Evolutionary conservation across 371 early-diverging fungal genomes (phyloP).

Genomic region (Mucor ambiguus): DNA sequence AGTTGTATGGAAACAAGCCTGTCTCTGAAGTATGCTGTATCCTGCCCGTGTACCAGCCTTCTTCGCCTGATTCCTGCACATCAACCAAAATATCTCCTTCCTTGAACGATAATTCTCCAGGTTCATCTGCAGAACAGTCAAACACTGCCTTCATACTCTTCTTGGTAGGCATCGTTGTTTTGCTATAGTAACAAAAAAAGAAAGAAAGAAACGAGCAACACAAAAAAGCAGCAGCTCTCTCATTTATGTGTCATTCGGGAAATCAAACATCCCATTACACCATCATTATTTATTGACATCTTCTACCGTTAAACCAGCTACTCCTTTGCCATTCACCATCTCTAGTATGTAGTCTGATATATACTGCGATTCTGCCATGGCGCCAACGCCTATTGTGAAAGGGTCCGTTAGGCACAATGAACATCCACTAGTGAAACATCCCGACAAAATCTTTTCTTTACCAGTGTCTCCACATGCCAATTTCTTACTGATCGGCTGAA

Average conservation of each 20-base stretch:
- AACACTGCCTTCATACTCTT: conserved; percentile 59
- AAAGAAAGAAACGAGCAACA: not conserved
- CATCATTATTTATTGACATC: conserved; percentile 7
- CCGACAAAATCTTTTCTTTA: conserved; percentile 10
- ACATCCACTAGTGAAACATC: not conserved
- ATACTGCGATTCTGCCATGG: conserved; percentile 29
- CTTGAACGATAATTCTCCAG: conserved; percentile 59
- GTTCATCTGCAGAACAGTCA: conserved; percentile 65
- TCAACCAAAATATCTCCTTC: conserved; percentile 61
- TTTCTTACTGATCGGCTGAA: conserved; percentile 82
- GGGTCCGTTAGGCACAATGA: not conserved
- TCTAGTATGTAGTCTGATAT: conserved; percentile 12
- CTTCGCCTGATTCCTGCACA: conserved; percentile 56
- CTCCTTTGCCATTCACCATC: not conserved
- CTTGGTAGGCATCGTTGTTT: conserved; percentile 16
- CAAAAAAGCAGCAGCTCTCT: not conserved
- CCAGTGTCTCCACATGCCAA: conserved; percentile 95
- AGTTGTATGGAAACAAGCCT: conserved; percentile 63
- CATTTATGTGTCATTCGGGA: not conserved
- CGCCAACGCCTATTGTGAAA: conserved; percentile 18
- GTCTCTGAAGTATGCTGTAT: conserved; percentile 44
- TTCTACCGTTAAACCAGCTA: not conserved
- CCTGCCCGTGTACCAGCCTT: conserved; percentile 62
- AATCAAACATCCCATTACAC: not conserved
- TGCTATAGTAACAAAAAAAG: not conserved